Conservation (phyloP, 805 yeast genomes). For the Schwanniomyces yamadae region DNA sequence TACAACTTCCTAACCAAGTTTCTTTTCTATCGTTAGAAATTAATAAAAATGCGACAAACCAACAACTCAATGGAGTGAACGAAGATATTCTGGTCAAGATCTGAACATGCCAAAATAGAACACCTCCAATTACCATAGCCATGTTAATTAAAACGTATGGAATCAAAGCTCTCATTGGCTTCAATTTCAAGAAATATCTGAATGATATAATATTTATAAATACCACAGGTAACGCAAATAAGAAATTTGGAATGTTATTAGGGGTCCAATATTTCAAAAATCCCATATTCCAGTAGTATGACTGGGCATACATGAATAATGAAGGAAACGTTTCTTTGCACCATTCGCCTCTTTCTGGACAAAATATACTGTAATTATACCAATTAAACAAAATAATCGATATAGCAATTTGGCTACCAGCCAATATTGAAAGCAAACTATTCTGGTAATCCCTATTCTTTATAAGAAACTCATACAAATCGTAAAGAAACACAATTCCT, state of each 20-base stretch:
- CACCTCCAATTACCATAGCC: conserved; percentile 48
- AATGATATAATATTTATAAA: conserved; percentile 43
- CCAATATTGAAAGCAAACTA: conserved; percentile 34
- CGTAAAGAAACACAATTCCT: conserved; percentile 66
- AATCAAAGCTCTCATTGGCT: conserved; percentile 29
- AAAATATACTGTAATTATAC: conserved; percentile 56
- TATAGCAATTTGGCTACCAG: conserved; percentile 57
- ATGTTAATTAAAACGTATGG: conserved; percentile 45
- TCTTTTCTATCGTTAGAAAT: conserved; percentile 5
- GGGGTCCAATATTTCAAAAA: conserved; percentile 79
- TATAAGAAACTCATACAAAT: conserved; percentile 35
- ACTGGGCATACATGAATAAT: conserved; percentile 70
- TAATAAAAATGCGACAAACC: conserved; percentile 56
- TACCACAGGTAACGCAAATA: conserved; percentile 70
- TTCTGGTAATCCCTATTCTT: conserved; percentile 15
- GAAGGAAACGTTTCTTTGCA: conserved; percentile 59
- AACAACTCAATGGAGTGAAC: conserved; percentile 71
- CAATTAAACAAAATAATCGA: conserved; percentile 49
- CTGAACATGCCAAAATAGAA: conserved; percentile 78
- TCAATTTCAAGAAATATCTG: conserved; percentile 29
- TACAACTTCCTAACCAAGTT: conserved; percentile 13
- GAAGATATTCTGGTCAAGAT: conserved; percentile 77
- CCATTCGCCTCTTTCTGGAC: conserved; percentile 80
- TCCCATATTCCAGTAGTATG: conserved; percentile 82
- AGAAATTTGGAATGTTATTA: conserved; percentile 79